Percentiles rank a stretch among this genome's conserved stretches.
Conservation (phyloP, 345 rosid species). For the Diplotaxis tenuifolia region DNA sequence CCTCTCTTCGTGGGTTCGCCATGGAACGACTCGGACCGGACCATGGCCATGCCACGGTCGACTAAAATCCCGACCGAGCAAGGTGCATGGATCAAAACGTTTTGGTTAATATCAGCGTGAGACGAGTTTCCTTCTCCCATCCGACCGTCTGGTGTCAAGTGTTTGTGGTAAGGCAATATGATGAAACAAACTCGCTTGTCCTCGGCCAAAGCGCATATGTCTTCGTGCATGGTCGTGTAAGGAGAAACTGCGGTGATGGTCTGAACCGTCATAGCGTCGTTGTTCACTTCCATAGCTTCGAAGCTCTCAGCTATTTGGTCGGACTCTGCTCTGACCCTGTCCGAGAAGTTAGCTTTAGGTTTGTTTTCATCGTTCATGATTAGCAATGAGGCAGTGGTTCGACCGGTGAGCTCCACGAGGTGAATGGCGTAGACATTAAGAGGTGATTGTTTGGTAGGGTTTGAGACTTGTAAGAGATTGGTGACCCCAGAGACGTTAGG, state of each 20-base stretch:
- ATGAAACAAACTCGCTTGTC: slow-evolving; percentile 53
- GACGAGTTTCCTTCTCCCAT: slow-evolving; percentile 43
- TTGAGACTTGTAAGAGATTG: slow-evolving; percentile 52
- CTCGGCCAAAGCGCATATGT: slow-evolving; percentile 56
- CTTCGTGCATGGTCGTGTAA: slow-evolving; percentile 61
- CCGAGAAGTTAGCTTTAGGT: slow-evolving; percentile 34
- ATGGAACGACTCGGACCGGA: slow-evolving; percentile 21
- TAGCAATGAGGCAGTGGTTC: slow-evolving; percentile 58
- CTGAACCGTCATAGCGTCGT: slow-evolving; percentile 35
- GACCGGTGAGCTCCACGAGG: slow-evolving; percentile 61
- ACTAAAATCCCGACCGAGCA: slow-evolving; percentile 68
- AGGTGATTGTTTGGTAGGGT: slow-evolving; percentile 55
- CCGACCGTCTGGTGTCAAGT: slow-evolving; percentile 36
- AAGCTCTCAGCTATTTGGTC: slow-evolving; percentile 48
- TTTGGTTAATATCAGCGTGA: slow-evolving; percentile 46
- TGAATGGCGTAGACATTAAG: slow-evolving; percentile 49
- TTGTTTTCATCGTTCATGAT: slow-evolving; percentile 47
- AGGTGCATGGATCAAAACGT: slow-evolving; percentile 53
- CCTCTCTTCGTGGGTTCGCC: slow-evolving; percentile 31
- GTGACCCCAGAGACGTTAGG: slow-evolving; percentile 46
- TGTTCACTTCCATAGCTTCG: slow-evolving; percentile 38
- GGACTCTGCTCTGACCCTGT: slow-evolving; percentile 36
- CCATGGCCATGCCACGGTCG: slow-evolving; percentile 54
- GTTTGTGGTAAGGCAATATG: slow-evolving; percentile 58
- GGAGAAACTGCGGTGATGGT: slow-evolving; percentile 58